phyloP scores from a whole-genome alignment of 495 filamentous ascomycete genomes.

The Trichocladium antarcticum region DNA sequence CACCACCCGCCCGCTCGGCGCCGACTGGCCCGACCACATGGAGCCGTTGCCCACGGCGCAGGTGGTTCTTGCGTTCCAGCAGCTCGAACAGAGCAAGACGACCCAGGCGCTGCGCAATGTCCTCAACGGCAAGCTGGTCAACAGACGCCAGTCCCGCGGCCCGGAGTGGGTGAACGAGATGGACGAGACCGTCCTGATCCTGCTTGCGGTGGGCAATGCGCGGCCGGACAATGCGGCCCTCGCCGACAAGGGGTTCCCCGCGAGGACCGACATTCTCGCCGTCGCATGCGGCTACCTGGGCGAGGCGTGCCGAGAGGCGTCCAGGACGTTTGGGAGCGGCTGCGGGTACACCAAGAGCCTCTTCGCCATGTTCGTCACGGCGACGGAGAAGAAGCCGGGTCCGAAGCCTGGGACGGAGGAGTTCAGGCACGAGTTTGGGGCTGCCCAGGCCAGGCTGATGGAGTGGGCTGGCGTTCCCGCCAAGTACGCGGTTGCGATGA shows the following conservation, averaged over 20 bases:
- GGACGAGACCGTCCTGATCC: slow-evolving; percentile 7
- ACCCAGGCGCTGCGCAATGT: slow-evolving; percentile 10
- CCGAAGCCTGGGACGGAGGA: slow-evolving; percentile 5
- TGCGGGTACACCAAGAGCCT: slow-evolving; percentile 10
- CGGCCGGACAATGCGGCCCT: background rate
- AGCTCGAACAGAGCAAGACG: slow-evolving; percentile 9
- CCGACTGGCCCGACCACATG: slow-evolving; percentile 14
- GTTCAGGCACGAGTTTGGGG: slow-evolving; percentile 12
- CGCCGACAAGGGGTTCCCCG: slow-evolving; percentile 9
- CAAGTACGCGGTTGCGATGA: background rate
- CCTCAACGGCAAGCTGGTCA: slow-evolving; percentile 14
- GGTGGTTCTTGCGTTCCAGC: slow-evolving; percentile 11
- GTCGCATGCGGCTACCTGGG: slow-evolving; percentile 16
- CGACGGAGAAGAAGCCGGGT: background rate
- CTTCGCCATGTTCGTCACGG: background rate
- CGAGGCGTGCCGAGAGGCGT: slow-evolving; percentile 6
- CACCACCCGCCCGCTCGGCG: background rate
- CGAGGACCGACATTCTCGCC: slow-evolving; percentile 3
- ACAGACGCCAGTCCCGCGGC: background rate
- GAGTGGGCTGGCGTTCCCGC: slow-evolving; percentile 14
- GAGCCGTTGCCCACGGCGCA: slow-evolving; percentile 18
- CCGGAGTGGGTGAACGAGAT: slow-evolving; percentile 19
- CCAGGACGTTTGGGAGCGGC: slow-evolving; percentile 11
- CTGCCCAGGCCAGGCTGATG: slow-evolving; percentile 12
- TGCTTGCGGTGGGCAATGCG: slow-evolving; percentile 4